Percentiles rank a stretch among this genome's conserved stretches.
Evolutionary conservation across 768 basidiomycete genomes (phyloP).

Genomic region (Punctularia strigosozonata): DNA sequence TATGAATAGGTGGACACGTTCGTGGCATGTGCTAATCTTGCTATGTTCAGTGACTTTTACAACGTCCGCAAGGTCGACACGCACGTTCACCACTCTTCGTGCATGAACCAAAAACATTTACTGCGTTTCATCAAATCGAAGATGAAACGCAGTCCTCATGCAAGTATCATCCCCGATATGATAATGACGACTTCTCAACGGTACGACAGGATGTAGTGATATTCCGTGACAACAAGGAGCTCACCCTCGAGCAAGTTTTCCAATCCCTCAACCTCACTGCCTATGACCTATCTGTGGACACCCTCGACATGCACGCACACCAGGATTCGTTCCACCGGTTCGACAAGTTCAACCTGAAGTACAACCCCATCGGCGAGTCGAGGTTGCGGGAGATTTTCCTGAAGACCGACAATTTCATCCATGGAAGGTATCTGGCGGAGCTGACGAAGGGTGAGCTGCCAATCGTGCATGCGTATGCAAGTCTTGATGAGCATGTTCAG

Average conservation of each 20-base stretch:
- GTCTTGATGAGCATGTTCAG: slow-evolving; percentile 27
- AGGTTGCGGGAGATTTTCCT: slow-evolving; percentile 93
- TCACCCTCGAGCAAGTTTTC: slow-evolving; percentile 92
- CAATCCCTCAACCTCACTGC: slow-evolving; percentile 89
- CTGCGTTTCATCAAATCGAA: slow-evolving; percentile 98
- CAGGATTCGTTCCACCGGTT: slow-evolving; percentile 97
- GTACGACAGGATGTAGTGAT: slow-evolving; percentile 79
- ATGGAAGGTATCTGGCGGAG: slow-evolving; percentile 91
- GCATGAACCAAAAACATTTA: slow-evolving; percentile 99
- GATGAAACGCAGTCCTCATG: slow-evolving; percentile 81
- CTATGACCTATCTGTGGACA: slow-evolving; percentile 97
- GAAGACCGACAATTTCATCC: slow-evolving; percentile 92
- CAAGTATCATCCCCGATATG: slow-evolving; percentile 23
- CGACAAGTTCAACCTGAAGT: slow-evolving; percentile 96
- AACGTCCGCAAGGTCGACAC: slow-evolving; percentile 98
- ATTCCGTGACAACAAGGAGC: slow-evolving; percentile 80
- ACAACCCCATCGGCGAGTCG: slow-evolving; percentile 94
- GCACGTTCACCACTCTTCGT: slow-evolving; percentile 96
- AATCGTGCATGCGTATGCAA: background rate
- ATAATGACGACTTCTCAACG: background rate
- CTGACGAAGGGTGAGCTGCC: slow-evolving; percentile 63
- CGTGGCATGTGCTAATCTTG: background rate
- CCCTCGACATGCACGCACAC: slow-evolving; percentile 98
- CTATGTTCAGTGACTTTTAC: slow-evolving; percentile 78
- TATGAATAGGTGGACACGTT: slow-evolving; percentile 17